phyloP scores from a whole-genome alignment of 169 alveolate genomes.

The Plasmodium yoelii region DNA sequence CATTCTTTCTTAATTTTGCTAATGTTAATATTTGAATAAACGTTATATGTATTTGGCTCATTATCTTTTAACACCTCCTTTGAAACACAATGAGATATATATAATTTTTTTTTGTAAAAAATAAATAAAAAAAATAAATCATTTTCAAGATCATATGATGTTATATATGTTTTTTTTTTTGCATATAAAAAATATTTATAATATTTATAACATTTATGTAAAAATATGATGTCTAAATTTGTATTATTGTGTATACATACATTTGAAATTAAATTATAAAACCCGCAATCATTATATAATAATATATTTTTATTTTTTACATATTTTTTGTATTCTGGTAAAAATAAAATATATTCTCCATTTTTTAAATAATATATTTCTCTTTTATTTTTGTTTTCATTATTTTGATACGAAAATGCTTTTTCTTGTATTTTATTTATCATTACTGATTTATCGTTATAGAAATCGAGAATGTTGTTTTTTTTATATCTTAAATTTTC shows the following conservation, averaged over 20 bases:
- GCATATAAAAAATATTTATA: conserved; percentile 21
- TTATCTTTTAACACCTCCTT: neutral
- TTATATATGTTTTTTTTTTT: conserved; percentile 27
- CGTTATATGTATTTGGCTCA: too few species aligned
- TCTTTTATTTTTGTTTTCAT: neutral
- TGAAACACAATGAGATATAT: neutral
- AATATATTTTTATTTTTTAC: neutral
- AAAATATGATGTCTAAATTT: conserved; percentile 25
- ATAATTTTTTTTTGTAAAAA: conserved; percentile 41
- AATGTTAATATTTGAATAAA: too few species aligned
- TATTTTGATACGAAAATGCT: conserved; percentile 4
- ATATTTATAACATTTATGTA: conserved; percentile 28
- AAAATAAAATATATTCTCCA: conserved; percentile 15
- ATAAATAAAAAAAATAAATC: conserved; percentile 26
- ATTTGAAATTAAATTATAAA: conserved; percentile 23
- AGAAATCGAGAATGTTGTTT: conserved; percentile 5
- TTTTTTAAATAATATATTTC: conserved; percentile 19
- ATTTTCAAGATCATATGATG: neutral
- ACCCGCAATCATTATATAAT: neutral
- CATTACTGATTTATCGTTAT: conserved; percentile 5
- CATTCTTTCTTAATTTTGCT: too few species aligned
- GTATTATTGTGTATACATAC: conserved; percentile 48
- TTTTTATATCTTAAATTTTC: neutral
- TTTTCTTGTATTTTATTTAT: conserved; percentile 22
- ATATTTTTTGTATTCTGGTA: neutral